Conservation (phyloP, 2,329 filamentous ascomycete genomes). For the Paraphoma sp. region DNA sequence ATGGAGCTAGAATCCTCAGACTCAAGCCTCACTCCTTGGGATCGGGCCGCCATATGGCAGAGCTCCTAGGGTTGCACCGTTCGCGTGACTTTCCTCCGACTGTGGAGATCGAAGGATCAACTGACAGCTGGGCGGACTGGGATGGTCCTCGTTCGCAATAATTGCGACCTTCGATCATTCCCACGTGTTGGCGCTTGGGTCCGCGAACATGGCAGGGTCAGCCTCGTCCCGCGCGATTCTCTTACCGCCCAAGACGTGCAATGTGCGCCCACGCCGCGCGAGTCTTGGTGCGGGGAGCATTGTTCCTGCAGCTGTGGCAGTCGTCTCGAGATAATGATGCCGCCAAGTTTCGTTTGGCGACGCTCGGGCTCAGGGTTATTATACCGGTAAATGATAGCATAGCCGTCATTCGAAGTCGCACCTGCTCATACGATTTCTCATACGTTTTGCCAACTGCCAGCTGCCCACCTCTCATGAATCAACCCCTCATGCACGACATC, state of each 20-base stretch:
- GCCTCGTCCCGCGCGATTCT: neutral
- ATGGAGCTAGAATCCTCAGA: neutral
- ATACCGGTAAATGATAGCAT: too few species aligned
- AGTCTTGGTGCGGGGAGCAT: neutral
- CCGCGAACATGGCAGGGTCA: neutral
- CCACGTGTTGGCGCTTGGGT: slow-evolving; percentile 4
- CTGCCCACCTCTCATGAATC: neutral
- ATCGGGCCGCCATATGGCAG: slow-evolving; percentile 13
- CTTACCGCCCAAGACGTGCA: neutral
- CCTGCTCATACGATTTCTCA: neutral
- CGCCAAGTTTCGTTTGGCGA: neutral
- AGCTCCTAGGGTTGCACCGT: slow-evolving; percentile 3
- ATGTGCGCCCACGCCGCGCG: neutral
- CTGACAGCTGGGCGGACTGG: slow-evolving; percentile 9
- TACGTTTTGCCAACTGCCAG: neutral
- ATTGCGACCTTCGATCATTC: neutral
- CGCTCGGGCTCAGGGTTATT: neutral
- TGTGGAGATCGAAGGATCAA: slow-evolving; percentile 2
- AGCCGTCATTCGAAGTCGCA: neutral
- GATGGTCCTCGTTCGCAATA: slow-evolving; percentile 3
- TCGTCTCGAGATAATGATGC: neutral
- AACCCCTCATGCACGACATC: slow-evolving; percentile 2
- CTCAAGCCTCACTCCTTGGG: slow-evolving; percentile 11
- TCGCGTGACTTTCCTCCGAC: slow-evolving; percentile 7
- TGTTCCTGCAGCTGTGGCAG: neutral